Evolutionary conservation across 1,139 yeast species (phyloP).

Genomic region (Suhomyces maxii): DNA sequence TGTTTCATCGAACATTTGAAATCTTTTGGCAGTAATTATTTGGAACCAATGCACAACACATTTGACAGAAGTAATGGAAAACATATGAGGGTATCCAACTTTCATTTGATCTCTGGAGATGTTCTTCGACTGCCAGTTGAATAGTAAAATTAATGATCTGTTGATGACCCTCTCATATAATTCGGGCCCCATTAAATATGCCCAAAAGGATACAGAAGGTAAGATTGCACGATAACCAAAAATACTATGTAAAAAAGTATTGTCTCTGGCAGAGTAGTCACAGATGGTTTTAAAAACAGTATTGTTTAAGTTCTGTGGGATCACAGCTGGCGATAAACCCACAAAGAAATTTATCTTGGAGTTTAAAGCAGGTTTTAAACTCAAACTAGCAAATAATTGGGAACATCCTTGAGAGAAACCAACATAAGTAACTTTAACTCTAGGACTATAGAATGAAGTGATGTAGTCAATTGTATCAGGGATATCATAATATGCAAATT

Average conservation of each 20-base stretch:
- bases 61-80: constrained; percentile 48
- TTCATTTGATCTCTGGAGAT: constrained; percentile 35
- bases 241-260: constrained; percentile 33
- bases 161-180: constrained; percentile 41
- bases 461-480: constrained; percentile 74
- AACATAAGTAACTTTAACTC: constrained; percentile 30
- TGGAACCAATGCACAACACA: constrained; percentile 51
- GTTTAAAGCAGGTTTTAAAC: constrained; percentile 41
- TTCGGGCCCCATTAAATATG: constrained; percentile 35
- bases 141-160: constrained; percentile 33
- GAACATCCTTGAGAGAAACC: constrained; percentile 53
- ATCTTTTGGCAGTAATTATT: constrained; percentile 40
- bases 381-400: constrained; percentile 44
- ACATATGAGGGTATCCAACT: constrained; percentile 49
- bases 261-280: constrained; percentile 36
- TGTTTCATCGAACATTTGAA: constrained; percentile 52
- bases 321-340: constrained; percentile 48
- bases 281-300: constrained; percentile 38
- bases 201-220: constrained; percentile 51
- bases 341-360: constrained; percentile 34
- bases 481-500: constrained; percentile 79
- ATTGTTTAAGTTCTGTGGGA: constrained; percentile 43
- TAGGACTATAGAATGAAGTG: constrained; percentile 8
- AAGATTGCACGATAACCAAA: constrained; percentile 46
- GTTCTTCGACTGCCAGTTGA: constrained; percentile 44